Percentiles rank a stretch among this genome's conserved stretches.
Evolutionary conservation across 805 yeast species (phyloP).

Genomic region (Metschnikowia corniflorae): DNA sequence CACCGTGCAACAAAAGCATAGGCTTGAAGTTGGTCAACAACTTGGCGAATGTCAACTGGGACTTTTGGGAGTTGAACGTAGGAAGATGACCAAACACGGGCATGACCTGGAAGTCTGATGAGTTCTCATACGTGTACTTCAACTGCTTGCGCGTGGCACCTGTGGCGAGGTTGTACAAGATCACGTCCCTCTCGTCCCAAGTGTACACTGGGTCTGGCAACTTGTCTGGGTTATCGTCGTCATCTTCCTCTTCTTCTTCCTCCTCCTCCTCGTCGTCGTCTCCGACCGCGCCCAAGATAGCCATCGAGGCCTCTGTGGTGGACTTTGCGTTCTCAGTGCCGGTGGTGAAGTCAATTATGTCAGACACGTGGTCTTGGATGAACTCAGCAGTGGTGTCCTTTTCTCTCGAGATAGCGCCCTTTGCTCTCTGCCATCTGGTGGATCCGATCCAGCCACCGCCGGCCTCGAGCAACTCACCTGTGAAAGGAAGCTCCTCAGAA

Average conservation of each 20-base stretch:
- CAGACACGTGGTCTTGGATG: conserved; percentile 62
- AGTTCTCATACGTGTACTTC: conserved; percentile 74
- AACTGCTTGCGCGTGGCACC: conserved; percentile 81
- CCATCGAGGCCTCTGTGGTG: conserved; percentile 76
- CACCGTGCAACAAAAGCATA: conserved; percentile 88
- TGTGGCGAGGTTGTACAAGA: conserved; percentile 82
- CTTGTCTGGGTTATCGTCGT: conserved; percentile 31
- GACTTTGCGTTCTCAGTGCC: conserved; percentile 55
- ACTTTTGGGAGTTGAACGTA: conserved; percentile 60
- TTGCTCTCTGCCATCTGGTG: conserved; percentile 92
- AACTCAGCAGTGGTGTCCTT: conserved; percentile 60
- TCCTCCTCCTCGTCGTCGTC: conserved; percentile 32
- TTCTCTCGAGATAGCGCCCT: conserved; percentile 69
- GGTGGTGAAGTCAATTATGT: conserved; percentile 57
- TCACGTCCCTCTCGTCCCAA: conserved; percentile 66
- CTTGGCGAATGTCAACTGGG: conserved; percentile 54
- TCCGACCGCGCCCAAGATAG: conserved; percentile 63
- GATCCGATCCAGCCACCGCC: conserved; percentile 97
- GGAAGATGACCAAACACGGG: conserved; percentile 93
- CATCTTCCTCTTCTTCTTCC: conserved; percentile 39
- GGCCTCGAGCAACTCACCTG: conserved; percentile 83
- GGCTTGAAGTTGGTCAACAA: conserved; percentile 82
- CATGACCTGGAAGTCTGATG: conserved; percentile 72
- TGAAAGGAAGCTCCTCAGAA: conserved; percentile 66
- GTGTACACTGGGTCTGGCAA: conserved; percentile 46